phyloP scores from a whole-genome alignment of 1,139 yeast genomes.

The Candida anutae region DNA sequence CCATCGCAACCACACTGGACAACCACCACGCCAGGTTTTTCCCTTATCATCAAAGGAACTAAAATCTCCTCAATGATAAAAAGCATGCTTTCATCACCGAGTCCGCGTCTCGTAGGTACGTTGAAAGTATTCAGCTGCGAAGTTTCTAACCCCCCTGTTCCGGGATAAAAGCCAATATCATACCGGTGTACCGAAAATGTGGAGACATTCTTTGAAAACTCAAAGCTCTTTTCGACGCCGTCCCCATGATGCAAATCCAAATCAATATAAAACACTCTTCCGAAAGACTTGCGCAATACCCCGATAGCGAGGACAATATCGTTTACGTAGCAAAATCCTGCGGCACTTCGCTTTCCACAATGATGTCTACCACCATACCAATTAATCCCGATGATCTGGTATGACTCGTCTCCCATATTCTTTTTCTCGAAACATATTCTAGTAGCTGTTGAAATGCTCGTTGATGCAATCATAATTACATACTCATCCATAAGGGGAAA shows the following conservation, averaged over 20 bases:
- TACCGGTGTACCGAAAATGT: constrained; percentile 59
- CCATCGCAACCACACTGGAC: constrained; percentile 75
- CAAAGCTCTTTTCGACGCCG: constrained; percentile 66
- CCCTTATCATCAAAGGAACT: constrained; percentile 29
- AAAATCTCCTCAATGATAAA: constrained; percentile 35
- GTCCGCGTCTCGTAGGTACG: constrained; percentile 52
- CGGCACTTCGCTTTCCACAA: constrained; percentile 45
- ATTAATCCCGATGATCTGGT: constrained; percentile 42
- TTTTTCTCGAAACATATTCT: constrained; percentile 12
- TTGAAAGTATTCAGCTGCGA: constrained; percentile 35
- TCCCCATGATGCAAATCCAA: constrained; percentile 76
- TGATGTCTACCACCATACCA: constrained; percentile 86
- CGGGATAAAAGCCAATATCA: constrained; percentile 68
- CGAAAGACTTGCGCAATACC: constrained; percentile 35
- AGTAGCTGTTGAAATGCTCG: constrained; percentile 47
- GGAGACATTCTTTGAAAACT: constrained; percentile 45
- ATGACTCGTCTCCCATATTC: constrained; percentile 1
- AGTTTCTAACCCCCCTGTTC: constrained; percentile 43
- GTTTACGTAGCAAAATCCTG: constrained; percentile 72
- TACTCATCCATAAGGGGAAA: constrained; percentile 50
- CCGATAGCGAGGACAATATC: constrained; percentile 54
- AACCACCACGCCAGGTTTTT: constrained; percentile 47
- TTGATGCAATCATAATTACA: constrained; percentile 45
- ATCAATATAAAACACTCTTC: constrained; percentile 56
- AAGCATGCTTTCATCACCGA: constrained; percentile 37